Evolutionary conservation across 495 filamentous ascomycete genomes (phyloP).

Genomic region (Cetradonia linearis): DNA sequence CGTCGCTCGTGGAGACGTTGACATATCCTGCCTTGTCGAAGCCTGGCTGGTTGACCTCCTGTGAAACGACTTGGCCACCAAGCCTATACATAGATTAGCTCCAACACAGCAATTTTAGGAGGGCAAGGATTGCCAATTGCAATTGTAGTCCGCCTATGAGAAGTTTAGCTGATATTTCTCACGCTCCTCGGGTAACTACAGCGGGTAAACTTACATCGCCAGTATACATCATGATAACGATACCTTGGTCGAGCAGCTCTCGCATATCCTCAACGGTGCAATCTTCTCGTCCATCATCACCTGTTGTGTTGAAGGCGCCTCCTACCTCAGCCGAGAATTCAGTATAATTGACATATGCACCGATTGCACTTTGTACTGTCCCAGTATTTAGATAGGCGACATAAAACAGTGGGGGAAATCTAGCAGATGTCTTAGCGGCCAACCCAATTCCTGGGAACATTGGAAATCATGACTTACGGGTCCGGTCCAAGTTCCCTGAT

Average conservation of each 20-base stretch:
- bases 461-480: constrained; percentile 25
- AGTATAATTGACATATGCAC: constrained; percentile 59
- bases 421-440: background rate
- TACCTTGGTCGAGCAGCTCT: constrained; percentile 43
- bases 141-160: constrained; percentile 41
- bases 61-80: constrained; percentile 26
- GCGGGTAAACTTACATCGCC: constrained; percentile 34
- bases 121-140: constrained; percentile 25
- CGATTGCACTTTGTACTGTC: constrained; percentile 52
- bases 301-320: constrained; percentile 42
- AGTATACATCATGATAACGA: constrained; percentile 62
- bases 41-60: constrained; percentile 29
- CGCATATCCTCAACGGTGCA: constrained; percentile 42
- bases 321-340: constrained; percentile 41
- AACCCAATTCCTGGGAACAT: background rate
- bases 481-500: constrained; percentile 44
- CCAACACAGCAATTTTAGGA: constrained; percentile 13
- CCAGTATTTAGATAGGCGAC: constrained; percentile 55
- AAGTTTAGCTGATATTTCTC: background rate
- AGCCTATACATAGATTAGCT: constrained; percentile 13
- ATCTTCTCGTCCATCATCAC: constrained; percentile 37
- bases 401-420: constrained; percentile 52
- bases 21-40: constrained; percentile 45
- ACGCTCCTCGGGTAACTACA: background rate
- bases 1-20: constrained; percentile 36